Conservation (phyloP, 352 stramenopile genomes). For the Globisporangium middletonii region DNA sequence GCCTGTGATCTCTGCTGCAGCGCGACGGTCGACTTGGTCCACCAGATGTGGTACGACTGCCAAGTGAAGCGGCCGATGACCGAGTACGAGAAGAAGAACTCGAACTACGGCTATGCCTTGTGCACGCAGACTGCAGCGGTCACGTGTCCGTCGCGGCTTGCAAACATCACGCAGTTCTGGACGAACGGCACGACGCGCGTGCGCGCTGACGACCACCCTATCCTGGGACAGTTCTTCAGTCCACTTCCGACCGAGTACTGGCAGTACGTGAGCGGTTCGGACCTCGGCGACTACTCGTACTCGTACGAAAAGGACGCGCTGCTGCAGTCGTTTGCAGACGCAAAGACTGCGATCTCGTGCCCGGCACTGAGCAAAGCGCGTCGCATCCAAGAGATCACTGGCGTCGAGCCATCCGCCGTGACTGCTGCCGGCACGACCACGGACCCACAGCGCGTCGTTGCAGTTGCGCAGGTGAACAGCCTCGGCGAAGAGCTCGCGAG, state of each 20-base stretch:
- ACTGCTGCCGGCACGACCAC: not conserved
- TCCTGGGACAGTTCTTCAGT: constrained; percentile 40
- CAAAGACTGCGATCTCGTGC: constrained; percentile 7
- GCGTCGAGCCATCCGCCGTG: not conserved
- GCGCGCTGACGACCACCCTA: constrained; percentile 34
- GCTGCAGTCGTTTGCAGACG: constrained; percentile 17
- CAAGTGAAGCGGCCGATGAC: constrained; percentile 50
- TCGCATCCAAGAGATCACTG: constrained; percentile 4
- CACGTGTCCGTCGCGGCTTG: constrained; percentile 23
- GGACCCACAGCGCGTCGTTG: not conserved
- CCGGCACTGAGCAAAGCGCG: constrained; percentile 2
- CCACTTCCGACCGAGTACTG: constrained; percentile 56
- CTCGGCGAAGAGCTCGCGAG: not conserved
- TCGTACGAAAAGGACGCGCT: constrained; percentile 51
- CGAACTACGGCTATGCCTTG: constrained; percentile 38
- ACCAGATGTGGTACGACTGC: constrained; percentile 63
- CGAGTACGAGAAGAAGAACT: constrained; percentile 44
- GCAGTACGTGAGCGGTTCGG: constrained; percentile 39
- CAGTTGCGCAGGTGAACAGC: not conserved
- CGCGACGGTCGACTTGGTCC: constrained; percentile 49
- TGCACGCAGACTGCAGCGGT: constrained; percentile 20
- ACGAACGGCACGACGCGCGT: constrained; percentile 15
- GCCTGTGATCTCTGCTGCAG: constrained; percentile 14
- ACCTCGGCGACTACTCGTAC: constrained; percentile 56
- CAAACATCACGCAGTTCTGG: constrained; percentile 52